Evolutionary conservation across 2,329 filamentous ascomycete genomes (phyloP).

Genomic region (Penicillium sp.): DNA sequence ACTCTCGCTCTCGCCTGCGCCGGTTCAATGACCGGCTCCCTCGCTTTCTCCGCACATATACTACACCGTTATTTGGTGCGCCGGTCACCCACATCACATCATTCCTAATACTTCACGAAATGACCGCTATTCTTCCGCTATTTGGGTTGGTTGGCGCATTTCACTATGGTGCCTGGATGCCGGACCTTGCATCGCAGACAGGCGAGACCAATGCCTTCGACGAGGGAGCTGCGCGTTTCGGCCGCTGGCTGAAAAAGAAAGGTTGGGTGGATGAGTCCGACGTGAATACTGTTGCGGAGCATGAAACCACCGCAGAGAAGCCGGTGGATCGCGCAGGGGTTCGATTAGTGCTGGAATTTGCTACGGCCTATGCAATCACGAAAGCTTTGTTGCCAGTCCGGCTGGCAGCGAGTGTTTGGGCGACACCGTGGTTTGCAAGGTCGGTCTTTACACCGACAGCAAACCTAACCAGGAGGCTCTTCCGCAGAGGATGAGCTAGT

Average conservation of each 20-base stretch:
- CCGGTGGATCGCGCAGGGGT: constrained; percentile 46
- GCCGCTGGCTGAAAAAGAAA: constrained; percentile 72
- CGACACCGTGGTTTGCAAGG: constrained; percentile 87
- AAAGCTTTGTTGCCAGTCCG: constrained; percentile 79
- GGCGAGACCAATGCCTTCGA: constrained; percentile 37
- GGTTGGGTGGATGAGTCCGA: constrained; percentile 67
- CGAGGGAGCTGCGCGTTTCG: constrained; percentile 71
- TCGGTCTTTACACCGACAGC: constrained; percentile 55
- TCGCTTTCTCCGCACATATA: constrained; percentile 66
- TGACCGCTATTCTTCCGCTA: constrained; percentile 82
- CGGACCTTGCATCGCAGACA: constrained; percentile 47
- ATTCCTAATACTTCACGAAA: constrained; percentile 86
- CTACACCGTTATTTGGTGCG: constrained; percentile 67
- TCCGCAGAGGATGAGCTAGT: constrained; percentile 31
- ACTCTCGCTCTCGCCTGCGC: constrained; percentile 35
- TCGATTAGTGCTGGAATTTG: constrained; percentile 65
- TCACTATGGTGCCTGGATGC: constrained; percentile 75
- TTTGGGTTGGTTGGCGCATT: constrained; percentile 73
- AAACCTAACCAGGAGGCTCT: constrained; percentile 40
- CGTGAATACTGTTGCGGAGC: constrained; percentile 46
- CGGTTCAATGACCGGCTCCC: constrained; percentile 57
- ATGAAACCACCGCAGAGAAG: constrained; percentile 27
- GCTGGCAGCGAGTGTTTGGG: constrained; percentile 77
- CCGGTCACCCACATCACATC: constrained; percentile 80
- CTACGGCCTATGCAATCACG: constrained; percentile 85